Evolutionary conservation across 768 basidiomycete genomes (phyloP).

Genomic region (Dioszegia crocea): DNA sequence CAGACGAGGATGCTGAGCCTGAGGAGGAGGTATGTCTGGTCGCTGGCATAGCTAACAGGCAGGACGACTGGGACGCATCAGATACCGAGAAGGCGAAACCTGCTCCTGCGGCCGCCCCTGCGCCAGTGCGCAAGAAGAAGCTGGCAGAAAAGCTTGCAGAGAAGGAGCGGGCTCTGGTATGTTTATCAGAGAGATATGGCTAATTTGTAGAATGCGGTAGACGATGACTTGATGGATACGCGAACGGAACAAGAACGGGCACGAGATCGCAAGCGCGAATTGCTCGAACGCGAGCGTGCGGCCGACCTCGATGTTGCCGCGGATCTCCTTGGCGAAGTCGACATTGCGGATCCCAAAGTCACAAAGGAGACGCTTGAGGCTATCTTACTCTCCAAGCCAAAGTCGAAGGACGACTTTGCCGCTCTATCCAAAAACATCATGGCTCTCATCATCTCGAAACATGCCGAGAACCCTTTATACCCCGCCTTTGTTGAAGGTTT

Average conservation of each 20-base stretch:
- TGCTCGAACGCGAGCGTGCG: slow-evolving; percentile 76
- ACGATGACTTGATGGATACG: slow-evolving; percentile 47
- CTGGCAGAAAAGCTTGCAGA: slow-evolving; percentile 87
- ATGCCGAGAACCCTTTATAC: slow-evolving; percentile 78
- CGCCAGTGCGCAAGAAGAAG: slow-evolving; percentile 84
- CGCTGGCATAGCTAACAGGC: background rate
- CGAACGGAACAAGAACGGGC: slow-evolving; percentile 54
- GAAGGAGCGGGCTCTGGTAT: slow-evolving; percentile 61
- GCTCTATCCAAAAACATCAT: slow-evolving; percentile 69
- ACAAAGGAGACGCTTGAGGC: slow-evolving; percentile 27
- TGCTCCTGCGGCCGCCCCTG: slow-evolving; percentile 52
- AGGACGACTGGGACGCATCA: slow-evolving; percentile 96
- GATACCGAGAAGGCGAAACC: slow-evolving; percentile 59
- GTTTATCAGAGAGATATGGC: background rate
- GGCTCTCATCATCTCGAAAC: slow-evolving; percentile 69
- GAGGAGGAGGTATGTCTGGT: slow-evolving; percentile 60
- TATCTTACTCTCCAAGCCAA: slow-evolving; percentile 72
- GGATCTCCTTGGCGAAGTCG: slow-evolving; percentile 69
- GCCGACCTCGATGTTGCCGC: slow-evolving; percentile 82
- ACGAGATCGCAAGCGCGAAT: slow-evolving; percentile 55
- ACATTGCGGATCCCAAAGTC: slow-evolving; percentile 49
- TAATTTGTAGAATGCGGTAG: background rate
- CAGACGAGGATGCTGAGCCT: slow-evolving; percentile 77
- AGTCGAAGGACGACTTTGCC: slow-evolving; percentile 83
- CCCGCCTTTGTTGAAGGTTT: slow-evolving; percentile 78